A percentile compares a stretch with the other conserved stretches of the same genome.
Conservation (phyloP, 768 basidiomycete species). For the Pleurotus ostreatus region DNA sequence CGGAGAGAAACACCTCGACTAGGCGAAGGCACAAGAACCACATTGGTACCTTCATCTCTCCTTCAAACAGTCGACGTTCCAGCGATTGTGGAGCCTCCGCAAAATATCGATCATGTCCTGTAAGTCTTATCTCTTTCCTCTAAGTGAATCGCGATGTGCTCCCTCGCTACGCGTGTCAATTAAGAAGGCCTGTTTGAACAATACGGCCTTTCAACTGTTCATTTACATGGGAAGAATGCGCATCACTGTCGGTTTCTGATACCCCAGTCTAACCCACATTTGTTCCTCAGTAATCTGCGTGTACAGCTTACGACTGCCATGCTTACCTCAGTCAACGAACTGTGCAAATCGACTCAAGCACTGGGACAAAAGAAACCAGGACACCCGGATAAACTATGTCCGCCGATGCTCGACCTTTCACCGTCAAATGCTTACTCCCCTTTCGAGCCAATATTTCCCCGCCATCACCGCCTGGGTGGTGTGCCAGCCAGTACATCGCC, state of each 20-base stretch:
- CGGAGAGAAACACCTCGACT: constrained; percentile 41
- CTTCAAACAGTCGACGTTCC: constrained; percentile 1
- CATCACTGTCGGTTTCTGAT: background rate
- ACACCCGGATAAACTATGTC: background rate
- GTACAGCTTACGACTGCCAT: constrained; percentile 15
- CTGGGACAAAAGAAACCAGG: background rate
- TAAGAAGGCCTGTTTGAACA: too few relatives aligned
- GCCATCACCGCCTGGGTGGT: constrained; percentile 18
- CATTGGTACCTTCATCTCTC: constrained; percentile 2
- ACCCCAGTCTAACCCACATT: constrained; percentile 7
- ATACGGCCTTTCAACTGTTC: too few relatives aligned
- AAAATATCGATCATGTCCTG: constrained; percentile 35
- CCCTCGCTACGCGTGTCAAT: too few relatives aligned
- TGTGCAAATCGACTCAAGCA: background rate
- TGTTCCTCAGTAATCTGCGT: constrained; percentile 2
- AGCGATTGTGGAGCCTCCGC: constrained; percentile 24
- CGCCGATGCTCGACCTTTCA: background rate
- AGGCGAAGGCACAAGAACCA: constrained; percentile 19
- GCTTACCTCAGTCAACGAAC: constrained; percentile 5
- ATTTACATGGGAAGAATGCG: too few relatives aligned
- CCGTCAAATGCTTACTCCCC: background rate
- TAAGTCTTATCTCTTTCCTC: constrained; percentile 19
- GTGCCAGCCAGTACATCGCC: constrained; percentile 7
- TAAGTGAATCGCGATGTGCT: too few relatives aligned
- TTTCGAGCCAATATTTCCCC: constrained; percentile 39